Evolutionary conservation across 805 yeast species (phyloP).

Genomic region (Yamadazyma sp.): DNA sequence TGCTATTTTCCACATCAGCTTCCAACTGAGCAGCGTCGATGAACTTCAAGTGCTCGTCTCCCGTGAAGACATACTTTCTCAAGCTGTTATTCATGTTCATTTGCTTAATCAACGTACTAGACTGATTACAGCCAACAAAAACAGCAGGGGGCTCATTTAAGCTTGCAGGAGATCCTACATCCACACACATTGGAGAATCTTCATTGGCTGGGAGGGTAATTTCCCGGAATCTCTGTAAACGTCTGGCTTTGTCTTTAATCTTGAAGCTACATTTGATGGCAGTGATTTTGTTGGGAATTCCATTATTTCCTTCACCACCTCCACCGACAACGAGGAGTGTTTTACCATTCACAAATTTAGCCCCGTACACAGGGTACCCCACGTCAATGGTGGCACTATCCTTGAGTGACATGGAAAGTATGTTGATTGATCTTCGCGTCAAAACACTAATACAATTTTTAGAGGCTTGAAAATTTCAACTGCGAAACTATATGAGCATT

Average conservation of each 20-base stretch:
- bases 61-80: conserved; percentile 59
- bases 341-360: conserved; percentile 61
- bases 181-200: conserved; percentile 88
- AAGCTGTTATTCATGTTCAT: conserved; percentile 68
- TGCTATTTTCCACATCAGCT: conserved; percentile 40
- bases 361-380: conserved; percentile 82
- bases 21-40: conserved; percentile 60
- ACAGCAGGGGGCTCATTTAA: conserved; percentile 44
- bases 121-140: conserved; percentile 76
- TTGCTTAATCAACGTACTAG: conserved; percentile 51
- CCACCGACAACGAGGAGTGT: conserved; percentile 83
- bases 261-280: conserved; percentile 59
- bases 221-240: conserved; percentile 62
- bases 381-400: conserved; percentile 38
- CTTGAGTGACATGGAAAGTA: conserved; percentile 27
- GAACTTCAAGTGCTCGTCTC: conserved; percentile 59
- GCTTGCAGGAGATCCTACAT: conserved; percentile 29
- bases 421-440: not conserved
- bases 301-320: conserved; percentile 92
- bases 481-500: too few relatives aligned
- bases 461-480: not conserved
- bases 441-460: too few relatives aligned
- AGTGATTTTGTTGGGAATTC: conserved; percentile 80
- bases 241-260: conserved; percentile 38
- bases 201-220: conserved; percentile 59